Evolutionary conservation across 1,284 basidiomycete species (phyloP).

Genomic region (Cystobasidium slooffiae): DNA sequence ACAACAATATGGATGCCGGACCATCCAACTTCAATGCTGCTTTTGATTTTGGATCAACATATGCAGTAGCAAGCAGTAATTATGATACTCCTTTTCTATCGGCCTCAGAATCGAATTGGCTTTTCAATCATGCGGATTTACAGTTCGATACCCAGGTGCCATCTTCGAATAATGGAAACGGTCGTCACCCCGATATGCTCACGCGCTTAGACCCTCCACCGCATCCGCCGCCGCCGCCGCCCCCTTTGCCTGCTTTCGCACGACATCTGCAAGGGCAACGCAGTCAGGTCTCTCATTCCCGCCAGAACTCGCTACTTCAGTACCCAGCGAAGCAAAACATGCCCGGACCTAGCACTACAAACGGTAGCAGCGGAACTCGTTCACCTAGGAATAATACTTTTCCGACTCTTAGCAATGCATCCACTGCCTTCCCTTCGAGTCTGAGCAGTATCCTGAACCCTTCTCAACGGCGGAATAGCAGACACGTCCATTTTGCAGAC

Average conservation of each 20-base stretch:
- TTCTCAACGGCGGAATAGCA: not conserved
- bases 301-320: too few relatives aligned
- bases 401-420: not conserved
- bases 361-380: not conserved
- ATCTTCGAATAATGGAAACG: not conserved
- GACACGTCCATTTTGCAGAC: constrained; percentile 21
- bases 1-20: not conserved
- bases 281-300: not conserved
- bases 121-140: constrained; percentile 40
- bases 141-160: not conserved
- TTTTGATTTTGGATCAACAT: constrained; percentile 25
- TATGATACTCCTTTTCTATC: constrained; percentile 50
- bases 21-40: constrained; percentile 27
- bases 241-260: not conserved
- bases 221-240: not conserved
- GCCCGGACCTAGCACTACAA: not conserved
- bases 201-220: not conserved
- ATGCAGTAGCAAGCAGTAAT: constrained; percentile 27
- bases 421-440: constrained; percentile 2
- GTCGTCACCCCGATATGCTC: not conserved
- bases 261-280: not conserved
- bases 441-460: constrained; percentile 4
- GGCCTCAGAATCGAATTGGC: constrained; percentile 49
- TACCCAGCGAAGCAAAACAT: not conserved
- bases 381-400: not conserved